Percentiles rank a stretch among this genome's conserved stretches.
These are phyloP conservation scores for Arabidopsis thaliana DNA, from an alignment of 345 rosid genomes.

Conservation along the genomic window DNA sequence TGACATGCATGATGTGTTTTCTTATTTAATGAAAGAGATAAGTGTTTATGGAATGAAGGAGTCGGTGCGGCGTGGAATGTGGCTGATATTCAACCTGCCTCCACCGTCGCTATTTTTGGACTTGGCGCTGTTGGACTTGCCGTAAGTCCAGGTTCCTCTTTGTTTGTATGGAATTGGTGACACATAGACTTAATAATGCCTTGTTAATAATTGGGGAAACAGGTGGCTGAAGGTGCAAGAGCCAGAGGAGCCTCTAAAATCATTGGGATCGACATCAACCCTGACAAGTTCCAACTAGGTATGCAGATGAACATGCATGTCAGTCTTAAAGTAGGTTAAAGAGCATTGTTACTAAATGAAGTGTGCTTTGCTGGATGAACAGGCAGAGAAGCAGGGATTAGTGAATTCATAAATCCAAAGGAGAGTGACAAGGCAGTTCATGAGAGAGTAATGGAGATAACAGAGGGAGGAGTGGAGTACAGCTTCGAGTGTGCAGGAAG, in stretches of 20 bases:
- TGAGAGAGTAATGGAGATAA: conserved; percentile 50
- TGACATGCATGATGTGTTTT: conserved; percentile 10
- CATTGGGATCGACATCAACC: conserved; percentile 71
- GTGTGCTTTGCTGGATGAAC: neutral
- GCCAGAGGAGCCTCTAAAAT: conserved; percentile 59
- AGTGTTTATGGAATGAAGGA: conserved; percentile 42
- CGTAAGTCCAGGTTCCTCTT: conserved; percentile 35
- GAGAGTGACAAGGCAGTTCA: conserved; percentile 46
- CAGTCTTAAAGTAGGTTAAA: conserved; percentile 39
- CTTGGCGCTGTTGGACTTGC: conserved; percentile 81
- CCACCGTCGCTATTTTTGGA: conserved; percentile 69
- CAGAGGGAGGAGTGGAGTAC: conserved; percentile 64
- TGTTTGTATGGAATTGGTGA: neutral
- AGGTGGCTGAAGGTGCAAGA: conserved; percentile 68
- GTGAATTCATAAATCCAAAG: conserved; percentile 64
- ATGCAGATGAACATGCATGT: neutral
- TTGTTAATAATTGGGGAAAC: conserved; percentile 5
- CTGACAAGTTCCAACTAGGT: conserved; percentile 45
- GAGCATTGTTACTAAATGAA: conserved; percentile 9
- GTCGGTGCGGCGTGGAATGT: conserved; percentile 82
- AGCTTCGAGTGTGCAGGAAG: conserved; percentile 71
- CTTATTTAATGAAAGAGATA: conserved; percentile 16
- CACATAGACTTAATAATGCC: neutral
- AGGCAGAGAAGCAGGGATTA: conserved; percentile 58
- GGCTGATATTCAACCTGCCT: conserved; percentile 56